phyloP scores from a whole-genome alignment of 2,329 filamentous ascomycete genomes.

The Nigrospora osmanthi region DNA sequence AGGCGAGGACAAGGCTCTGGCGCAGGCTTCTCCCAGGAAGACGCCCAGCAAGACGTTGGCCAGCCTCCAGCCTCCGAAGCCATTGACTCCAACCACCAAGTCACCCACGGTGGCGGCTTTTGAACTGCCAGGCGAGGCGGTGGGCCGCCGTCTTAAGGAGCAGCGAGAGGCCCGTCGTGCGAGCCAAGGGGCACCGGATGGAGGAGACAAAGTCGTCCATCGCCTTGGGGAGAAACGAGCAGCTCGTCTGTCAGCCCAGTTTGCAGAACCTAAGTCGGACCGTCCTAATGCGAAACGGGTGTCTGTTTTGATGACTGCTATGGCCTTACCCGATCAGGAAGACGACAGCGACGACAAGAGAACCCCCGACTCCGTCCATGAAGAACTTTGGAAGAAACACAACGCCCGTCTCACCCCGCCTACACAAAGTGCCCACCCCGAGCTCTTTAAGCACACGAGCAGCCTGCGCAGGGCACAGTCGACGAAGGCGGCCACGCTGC shows the following conservation, averaged over 20 bases:
- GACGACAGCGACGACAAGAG: too few relatives aligned
- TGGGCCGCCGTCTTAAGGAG: conserved; percentile 49
- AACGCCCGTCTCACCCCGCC: too few relatives aligned
- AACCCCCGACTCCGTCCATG: too few relatives aligned
- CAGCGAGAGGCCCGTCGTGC: conserved; percentile 38
- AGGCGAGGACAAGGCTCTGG: conserved; percentile 12
- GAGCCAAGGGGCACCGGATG: conserved; percentile 14
- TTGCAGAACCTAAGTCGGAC: too few relatives aligned
- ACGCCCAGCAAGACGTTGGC: conserved; percentile 23
- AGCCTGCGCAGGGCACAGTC: conserved; percentile 39
- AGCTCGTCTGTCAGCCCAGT: conserved; percentile 32
- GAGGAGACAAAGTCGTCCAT: conserved; percentile 50
- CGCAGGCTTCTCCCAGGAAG: conserved; percentile 17
- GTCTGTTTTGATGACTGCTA: too few relatives aligned
- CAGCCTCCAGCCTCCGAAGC: conserved; percentile 37
- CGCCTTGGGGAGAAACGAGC: conserved; percentile 47
- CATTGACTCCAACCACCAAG: conserved; percentile 43
- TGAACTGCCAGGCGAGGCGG: conserved; percentile 55
- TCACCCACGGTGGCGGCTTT: conserved; percentile 47
- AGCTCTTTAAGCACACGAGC: conserved; percentile 4
- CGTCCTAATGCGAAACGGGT: too few relatives aligned
- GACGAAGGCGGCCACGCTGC: conserved; percentile 41
- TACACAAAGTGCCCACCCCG: conserved; percentile 7
- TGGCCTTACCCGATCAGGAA: too few relatives aligned
- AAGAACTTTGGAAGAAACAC: too few relatives aligned